Evolutionary conservation across 305 asterid species (phyloP), one percentile per base, ranked within the genome.

Genomic region (Rubia tinctorum): DNA sequence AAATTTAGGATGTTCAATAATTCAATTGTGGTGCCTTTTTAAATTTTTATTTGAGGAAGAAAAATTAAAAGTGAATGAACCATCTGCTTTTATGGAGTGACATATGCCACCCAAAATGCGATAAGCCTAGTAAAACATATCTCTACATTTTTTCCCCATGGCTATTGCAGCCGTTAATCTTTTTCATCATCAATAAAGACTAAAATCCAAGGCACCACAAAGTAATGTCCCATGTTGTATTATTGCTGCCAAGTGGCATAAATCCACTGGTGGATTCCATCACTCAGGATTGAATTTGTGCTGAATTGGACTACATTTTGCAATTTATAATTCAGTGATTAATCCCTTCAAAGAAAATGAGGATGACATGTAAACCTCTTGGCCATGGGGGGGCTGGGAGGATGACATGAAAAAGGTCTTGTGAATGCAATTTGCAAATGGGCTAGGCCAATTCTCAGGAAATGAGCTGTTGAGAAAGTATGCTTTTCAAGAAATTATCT

Each of bases 71-170:
- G 25, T 2, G 25, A 12, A n/a, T 30, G 43, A 27, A 0, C 18
- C 66, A 5, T 17, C n/a, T 43, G 53, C 56, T n/a, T 40, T 42
- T 61, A 61, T 61, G 0, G 70, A 25, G 56, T 73, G 77, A 73
- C 77, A 73, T 65, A 66, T 47, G 51, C 77, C 77, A 65, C 71
- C 55, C 77, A 53, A 47, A 39, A n/a, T 8, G 66, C 23, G 77
- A 73, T 73, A 65, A 73, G 72, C 66, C 72, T 73, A 47, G 56
- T 45, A 65, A 73, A 73, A 51, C 65, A 65, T 64, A 73, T 73
- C 77, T 65, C 42, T 22, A 64, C 68, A 63, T 14, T 6, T 70
- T 47, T 39, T 53, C 9, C 18, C 44, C 68, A 37, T 63, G 27
- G 27, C 40, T 2, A 7, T 12, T 71, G 74, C 74, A 39, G 67